These are phyloP conservation scores for Ophiocordyceps camponoti-floridani DNA, from an alignment of 2,329 filamentous ascomycete genomes.

Conservation along the genomic window DNA sequence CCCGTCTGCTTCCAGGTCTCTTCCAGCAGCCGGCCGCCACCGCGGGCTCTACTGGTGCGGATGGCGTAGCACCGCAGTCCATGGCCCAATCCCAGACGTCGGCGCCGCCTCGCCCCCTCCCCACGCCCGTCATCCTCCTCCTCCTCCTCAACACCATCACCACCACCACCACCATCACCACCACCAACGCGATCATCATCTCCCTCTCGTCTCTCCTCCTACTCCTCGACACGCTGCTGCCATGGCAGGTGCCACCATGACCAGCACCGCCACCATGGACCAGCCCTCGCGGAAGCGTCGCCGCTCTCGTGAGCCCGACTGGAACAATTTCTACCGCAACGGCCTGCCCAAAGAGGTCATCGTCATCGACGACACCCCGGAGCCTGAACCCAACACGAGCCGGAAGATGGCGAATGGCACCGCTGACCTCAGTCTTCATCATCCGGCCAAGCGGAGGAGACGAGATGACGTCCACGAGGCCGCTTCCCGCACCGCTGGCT, in stretches of 20 bases:
- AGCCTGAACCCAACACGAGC: conserved; percentile 27
- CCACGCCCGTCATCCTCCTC: conserved; percentile 8
- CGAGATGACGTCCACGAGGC: conserved; percentile 34
- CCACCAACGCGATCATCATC: conserved; percentile 4
- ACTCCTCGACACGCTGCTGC: conserved; percentile 7
- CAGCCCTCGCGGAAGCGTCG: conserved; percentile 29
- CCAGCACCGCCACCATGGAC: conserved; percentile 10
- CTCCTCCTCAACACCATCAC: conserved; percentile 5
- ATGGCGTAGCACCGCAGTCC: conserved; percentile 9
- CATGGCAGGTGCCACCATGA: too few species aligned
- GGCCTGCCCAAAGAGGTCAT: conserved; percentile 73
- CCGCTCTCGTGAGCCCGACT: conserved; percentile 45
- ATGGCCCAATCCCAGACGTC: conserved; percentile 11
- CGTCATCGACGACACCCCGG: conserved; percentile 61
- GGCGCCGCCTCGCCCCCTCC: conserved; percentile 13
- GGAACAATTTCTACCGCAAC: conserved; percentile 23
- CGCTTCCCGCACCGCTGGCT: conserved; percentile 40
- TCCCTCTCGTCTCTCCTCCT: too few species aligned
- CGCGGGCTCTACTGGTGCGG: conserved; percentile 13
- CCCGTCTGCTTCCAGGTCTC: conserved; percentile 9
- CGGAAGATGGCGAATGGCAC: conserved; percentile 19
- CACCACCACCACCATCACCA: conserved; percentile 5
- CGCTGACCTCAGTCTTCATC: conserved; percentile 16
- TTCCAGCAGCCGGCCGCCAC: conserved; percentile 13
- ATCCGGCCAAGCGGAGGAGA: conserved; percentile 58